phyloP scores from a whole-genome alignment of 139 green algal species.

The Chlorella vulgaris region DNA sequence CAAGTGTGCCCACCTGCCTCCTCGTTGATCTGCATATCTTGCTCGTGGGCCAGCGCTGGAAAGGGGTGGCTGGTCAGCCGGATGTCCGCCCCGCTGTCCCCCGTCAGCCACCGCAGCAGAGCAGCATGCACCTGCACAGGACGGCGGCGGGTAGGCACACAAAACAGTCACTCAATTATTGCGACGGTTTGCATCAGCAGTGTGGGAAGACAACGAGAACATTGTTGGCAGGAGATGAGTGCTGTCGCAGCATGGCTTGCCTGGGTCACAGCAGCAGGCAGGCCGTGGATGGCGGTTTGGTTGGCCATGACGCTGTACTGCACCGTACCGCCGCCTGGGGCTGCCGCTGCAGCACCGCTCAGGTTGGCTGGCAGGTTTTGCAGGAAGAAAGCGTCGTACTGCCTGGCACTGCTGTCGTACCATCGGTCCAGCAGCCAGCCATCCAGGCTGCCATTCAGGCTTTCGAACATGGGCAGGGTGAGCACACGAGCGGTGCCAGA shows the following conservation, averaged over 20 bases:
- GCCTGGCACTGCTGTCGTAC: slow-evolving; percentile 24
- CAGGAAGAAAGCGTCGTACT: slow-evolving; percentile 71
- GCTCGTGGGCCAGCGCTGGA: slow-evolving; percentile 56
- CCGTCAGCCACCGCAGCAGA: slow-evolving; percentile 47
- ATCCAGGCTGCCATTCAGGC: slow-evolving; percentile 60
- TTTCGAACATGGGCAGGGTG: slow-evolving; percentile 16
- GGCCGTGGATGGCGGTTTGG: slow-evolving; percentile 48
- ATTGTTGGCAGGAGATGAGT: too few relatives aligned
- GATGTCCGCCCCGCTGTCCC: slow-evolving; percentile 35
- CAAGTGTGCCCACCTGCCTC: slow-evolving; percentile 6
- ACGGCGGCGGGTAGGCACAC: too few relatives aligned
- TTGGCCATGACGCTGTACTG: slow-evolving; percentile 52
- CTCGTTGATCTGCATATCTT: slow-evolving; percentile 4
- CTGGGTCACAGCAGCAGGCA: slow-evolving; percentile 58
- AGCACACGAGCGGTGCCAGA: slow-evolving; percentile 5
- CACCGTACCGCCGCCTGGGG: neutral
- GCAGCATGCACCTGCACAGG: slow-evolving; percentile 43
- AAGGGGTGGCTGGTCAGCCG: slow-evolving; percentile 45
- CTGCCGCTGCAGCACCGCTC: neutral
- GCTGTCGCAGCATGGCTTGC: too few relatives aligned
- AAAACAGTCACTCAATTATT: too few relatives aligned
- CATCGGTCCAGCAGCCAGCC: slow-evolving; percentile 66
- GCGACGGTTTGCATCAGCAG: too few relatives aligned
- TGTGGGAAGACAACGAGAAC: too few relatives aligned
- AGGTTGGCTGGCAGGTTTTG: slow-evolving; percentile 38